Conservation (phyloP, 441 rosid genomes). For the Sinapis alba region DNA sequence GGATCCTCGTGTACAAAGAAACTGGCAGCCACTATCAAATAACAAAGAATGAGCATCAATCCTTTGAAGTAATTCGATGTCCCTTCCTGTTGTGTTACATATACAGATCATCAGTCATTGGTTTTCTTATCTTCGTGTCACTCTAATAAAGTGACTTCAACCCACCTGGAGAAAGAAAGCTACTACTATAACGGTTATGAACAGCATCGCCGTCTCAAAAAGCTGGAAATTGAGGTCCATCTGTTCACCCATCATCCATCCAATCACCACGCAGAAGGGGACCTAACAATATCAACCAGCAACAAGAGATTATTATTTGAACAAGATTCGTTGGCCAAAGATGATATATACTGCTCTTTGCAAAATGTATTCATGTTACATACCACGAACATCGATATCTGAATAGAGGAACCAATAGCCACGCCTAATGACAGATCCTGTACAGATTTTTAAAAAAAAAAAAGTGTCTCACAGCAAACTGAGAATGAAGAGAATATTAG, state of each 20-base stretch:
- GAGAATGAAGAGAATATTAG: neutral
- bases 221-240: conserved; percentile 95
- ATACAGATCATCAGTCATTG: neutral
- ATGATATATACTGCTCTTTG: conserved; percentile 23
- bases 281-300: conserved; percentile 47
- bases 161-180: conserved; percentile 91
- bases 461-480: neutral
- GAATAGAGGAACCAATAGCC: conserved; percentile 95
- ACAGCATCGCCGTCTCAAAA: conserved; percentile 89
- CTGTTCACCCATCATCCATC: conserved; percentile 85
- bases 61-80: conserved; percentile 97
- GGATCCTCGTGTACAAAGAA: conserved; percentile 96
- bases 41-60: conserved; percentile 92
- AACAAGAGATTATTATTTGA: neutral
- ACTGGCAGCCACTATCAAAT: conserved; percentile 92
- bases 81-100: conserved; percentile 66
- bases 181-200: conserved; percentile 89
- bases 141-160: neutral
- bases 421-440: conserved; percentile 95
- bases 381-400: conserved; percentile 92
- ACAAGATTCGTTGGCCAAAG: conserved; percentile 2
- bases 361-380: conserved; percentile 22
- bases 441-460: neutral
- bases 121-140: neutral
- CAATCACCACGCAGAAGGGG: conserved; percentile 91